Evolutionary conservation across 2,329 filamentous ascomycete genomes (phyloP).

Genomic region (Aureobasidium zeae): DNA sequence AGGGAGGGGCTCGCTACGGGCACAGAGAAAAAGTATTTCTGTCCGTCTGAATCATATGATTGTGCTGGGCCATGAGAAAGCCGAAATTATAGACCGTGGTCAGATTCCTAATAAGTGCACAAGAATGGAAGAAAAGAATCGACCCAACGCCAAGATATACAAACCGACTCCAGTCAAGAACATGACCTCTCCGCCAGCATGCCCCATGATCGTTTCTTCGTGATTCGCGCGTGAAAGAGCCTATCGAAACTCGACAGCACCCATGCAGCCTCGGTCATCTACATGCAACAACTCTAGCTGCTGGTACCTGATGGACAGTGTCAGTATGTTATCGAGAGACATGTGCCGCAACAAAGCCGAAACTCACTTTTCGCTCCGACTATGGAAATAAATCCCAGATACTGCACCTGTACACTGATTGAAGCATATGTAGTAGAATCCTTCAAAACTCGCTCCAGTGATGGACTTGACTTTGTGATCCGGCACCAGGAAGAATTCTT

Average conservation of each 20-base stretch:
- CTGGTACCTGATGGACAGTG: conserved; percentile 59
- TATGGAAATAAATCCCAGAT: conserved; percentile 94
- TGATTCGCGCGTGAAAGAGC: background rate
- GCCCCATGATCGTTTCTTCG: conserved; percentile 8
- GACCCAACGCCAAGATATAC: conserved; percentile 3
- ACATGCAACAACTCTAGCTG: conserved; percentile 87
- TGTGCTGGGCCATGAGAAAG: too few species aligned
- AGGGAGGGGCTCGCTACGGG: too few species aligned
- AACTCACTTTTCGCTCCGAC: conserved; percentile 90
- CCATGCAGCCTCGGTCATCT: conserved; percentile 71
- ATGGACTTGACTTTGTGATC: conserved; percentile 89
- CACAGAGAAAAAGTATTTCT: too few species aligned
- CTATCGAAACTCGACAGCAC: conserved; percentile 77
- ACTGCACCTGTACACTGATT: conserved; percentile 82
- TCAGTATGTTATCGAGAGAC: background rate
- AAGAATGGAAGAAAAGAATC: background rate
- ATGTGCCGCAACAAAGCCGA: background rate
- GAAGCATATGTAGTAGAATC: conserved; percentile 99
- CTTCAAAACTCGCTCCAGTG: conserved; percentile 90
- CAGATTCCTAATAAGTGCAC: background rate
- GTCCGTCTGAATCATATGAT: too few species aligned
- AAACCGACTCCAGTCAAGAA: background rate
- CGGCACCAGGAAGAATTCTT: conserved; percentile 93
- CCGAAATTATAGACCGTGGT: background rate
- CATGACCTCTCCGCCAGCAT: background rate